phyloP scores from a whole-genome alignment of 2,329 filamentous ascomycete species.

The Fusarium sulawesiense region DNA sequence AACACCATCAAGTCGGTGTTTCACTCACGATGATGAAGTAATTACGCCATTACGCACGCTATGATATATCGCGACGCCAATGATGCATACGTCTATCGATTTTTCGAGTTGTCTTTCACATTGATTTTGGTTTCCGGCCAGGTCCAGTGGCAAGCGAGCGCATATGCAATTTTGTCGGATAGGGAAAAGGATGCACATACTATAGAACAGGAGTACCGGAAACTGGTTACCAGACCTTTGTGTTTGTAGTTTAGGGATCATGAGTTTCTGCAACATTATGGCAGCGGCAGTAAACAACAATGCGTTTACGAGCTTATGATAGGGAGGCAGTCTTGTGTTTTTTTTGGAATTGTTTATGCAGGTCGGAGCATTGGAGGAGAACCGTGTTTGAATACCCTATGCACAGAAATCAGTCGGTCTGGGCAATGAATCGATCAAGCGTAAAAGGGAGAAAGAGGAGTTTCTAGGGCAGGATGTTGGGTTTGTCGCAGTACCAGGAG shows the following conservation, averaged over 20 bases:
- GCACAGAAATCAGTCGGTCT: neutral
- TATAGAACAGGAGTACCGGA: constrained; percentile 39
- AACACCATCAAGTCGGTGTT: neutral
- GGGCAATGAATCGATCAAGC: neutral
- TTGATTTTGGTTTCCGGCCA: constrained; percentile 17
- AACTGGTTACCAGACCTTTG: constrained; percentile 24
- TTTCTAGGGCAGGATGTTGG: neutral
- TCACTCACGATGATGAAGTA: constrained; percentile 27
- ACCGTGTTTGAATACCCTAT: constrained; percentile 33
- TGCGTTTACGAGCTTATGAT: constrained; percentile 27
- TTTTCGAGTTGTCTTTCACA: constrained; percentile 32
- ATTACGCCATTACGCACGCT: constrained; percentile 24
- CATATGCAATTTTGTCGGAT: constrained; percentile 28
- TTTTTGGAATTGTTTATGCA: constrained; percentile 27
- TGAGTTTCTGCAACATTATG: constrained; percentile 17
- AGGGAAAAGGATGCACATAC: constrained; percentile 30
- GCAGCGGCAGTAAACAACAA: constrained; percentile 28
- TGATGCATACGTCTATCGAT: constrained; percentile 24
- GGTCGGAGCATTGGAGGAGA: constrained; percentile 23
- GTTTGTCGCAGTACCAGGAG: neutral
- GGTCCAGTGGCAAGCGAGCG: constrained; percentile 29
- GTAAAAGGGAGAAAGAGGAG: constrained; percentile 1
- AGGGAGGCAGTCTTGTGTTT: constrained; percentile 6
- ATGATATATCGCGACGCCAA: constrained; percentile 15
- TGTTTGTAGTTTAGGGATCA: constrained; percentile 20